Conservation (phyloP, 208 protist species). For the Borovskyia barvae region DNA sequence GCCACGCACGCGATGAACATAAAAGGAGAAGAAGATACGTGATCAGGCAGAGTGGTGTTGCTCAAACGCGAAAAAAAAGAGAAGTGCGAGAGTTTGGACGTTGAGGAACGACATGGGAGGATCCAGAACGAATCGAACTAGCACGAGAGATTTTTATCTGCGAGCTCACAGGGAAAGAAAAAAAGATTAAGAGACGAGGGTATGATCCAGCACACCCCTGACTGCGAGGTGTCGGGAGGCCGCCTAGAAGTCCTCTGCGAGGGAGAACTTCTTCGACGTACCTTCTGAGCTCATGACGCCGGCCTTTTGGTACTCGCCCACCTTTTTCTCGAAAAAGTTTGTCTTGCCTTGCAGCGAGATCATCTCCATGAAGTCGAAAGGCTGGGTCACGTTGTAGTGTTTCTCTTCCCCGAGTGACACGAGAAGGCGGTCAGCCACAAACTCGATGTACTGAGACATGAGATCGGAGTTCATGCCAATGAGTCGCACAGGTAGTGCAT, state of each 20-base stretch:
- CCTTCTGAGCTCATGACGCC: slow-evolving; percentile 92
- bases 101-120: background rate
- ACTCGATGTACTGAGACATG: slow-evolving; percentile 99
- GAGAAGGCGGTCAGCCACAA: slow-evolving; percentile 98
- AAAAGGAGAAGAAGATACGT: no score
- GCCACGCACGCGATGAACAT: no score
- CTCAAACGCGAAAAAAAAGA: slow-evolving; percentile 23
- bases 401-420: slow-evolving; percentile 94
- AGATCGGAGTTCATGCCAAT: slow-evolving; percentile 99
- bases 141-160: background rate
- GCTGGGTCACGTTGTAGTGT: slow-evolving; percentile 96
- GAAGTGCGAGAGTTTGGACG: no score
- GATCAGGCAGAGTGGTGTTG: slow-evolving; percentile 3
- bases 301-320: slow-evolving; percentile 98
- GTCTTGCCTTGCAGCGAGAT: slow-evolving; percentile 99
- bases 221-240: no score
- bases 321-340: slow-evolving; percentile 99
- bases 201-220: no score
- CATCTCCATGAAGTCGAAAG: slow-evolving; percentile 99
- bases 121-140: background rate
- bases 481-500: slow-evolving; percentile 96
- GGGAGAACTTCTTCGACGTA: slow-evolving; percentile 80
- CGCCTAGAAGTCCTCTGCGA: slow-evolving; percentile 91
- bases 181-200: slow-evolving; percentile 19
- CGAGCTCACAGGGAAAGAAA: slow-evolving; percentile 1